Percentiles rank a stretch among this genome's conserved stretches.
phyloP scores from a whole-genome alignment of 2,329 filamentous ascomycete genomes.

The Apiospora aurea region DNA sequence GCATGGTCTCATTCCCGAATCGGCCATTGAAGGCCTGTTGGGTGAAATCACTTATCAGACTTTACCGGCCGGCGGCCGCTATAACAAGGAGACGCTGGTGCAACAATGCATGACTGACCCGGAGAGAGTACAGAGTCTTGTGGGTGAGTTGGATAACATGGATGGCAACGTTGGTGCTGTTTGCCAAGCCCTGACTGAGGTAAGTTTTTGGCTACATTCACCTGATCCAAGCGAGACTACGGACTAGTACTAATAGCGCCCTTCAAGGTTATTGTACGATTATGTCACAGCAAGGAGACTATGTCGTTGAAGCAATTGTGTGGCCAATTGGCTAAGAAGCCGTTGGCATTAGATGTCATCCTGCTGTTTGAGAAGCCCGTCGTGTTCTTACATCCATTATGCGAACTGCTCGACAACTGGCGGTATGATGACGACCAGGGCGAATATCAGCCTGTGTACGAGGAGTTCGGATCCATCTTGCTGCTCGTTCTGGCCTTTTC shows the following conservation, averaged over 20 bases:
- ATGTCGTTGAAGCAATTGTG: constrained; percentile 81
- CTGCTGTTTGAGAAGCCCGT: constrained; percentile 76
- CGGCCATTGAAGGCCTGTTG: constrained; percentile 79
- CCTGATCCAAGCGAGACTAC: neutral
- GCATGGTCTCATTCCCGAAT: constrained; percentile 81
- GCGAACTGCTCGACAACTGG: constrained; percentile 80
- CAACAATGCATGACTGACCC: constrained; percentile 79
- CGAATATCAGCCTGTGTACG: constrained; percentile 85
- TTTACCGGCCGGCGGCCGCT: constrained; percentile 75
- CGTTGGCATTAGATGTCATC: constrained; percentile 75
- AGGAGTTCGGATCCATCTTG: constrained; percentile 82
- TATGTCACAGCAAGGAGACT: constrained; percentile 78
- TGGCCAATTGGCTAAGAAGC: constrained; percentile 74
- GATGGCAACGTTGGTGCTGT: constrained; percentile 92
- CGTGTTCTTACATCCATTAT: constrained; percentile 75
- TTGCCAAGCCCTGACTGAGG: constrained; percentile 77
- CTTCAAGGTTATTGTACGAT: constrained; percentile 67
- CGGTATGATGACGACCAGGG: constrained; percentile 82
- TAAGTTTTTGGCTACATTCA: constrained; percentile 39
- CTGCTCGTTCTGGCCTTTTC: constrained; percentile 76
- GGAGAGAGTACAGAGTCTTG: constrained; percentile 76
- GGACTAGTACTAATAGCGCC: neutral
- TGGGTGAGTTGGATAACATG: constrained; percentile 86
- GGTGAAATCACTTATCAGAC: constrained; percentile 86
- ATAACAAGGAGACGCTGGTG: constrained; percentile 79